These are phyloP conservation scores for Irpex sp. DNA, from an alignment of 1,284 basidiomycete genomes.

Conservation along the genomic window DNA sequence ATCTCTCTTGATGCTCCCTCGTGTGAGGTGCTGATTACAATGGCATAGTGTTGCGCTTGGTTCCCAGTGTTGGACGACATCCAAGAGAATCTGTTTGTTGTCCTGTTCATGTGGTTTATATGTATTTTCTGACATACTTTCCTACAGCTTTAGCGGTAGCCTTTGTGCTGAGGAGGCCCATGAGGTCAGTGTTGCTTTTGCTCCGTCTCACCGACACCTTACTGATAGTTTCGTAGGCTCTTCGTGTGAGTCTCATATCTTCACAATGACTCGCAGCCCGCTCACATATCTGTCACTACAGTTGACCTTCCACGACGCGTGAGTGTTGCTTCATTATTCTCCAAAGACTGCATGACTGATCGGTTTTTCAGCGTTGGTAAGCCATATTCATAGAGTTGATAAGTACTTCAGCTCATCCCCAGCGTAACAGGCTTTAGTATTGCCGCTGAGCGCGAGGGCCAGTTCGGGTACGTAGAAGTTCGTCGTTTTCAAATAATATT, in stretches of 20 bases:
- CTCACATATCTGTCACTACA: background rate
- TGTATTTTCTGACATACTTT: background rate
- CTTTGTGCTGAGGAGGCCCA: slow-evolving; percentile 17
- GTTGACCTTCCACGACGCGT: background rate
- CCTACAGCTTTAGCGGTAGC: slow-evolving; percentile 9
- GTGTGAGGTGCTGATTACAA: background rate
- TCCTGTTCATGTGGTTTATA: background rate
- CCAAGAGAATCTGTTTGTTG: slow-evolving; percentile 29
- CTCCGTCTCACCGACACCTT: background rate
- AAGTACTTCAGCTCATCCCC: background rate
- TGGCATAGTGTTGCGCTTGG: slow-evolving; percentile 30
- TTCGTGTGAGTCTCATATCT: background rate
- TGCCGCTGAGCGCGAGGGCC: slow-evolving; percentile 8
- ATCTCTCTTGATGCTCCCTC: background rate
- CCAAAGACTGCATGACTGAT: background rate
- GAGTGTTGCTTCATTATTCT: background rate
- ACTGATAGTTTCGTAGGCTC: background rate
- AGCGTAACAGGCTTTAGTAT: background rate
- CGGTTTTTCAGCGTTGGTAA: background rate
- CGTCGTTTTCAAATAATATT: background rate
- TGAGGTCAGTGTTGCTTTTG: background rate
- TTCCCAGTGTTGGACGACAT: slow-evolving; percentile 37
- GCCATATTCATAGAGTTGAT: background rate
- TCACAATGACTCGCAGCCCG: background rate
- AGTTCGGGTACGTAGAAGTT: slow-evolving; percentile 16